A percentile compares a stretch with the other conserved stretches of the same genome.
These are phyloP conservation scores for Pythium aristosporum DNA, from an alignment of 352 stramenopile genomes.

Conservation along the genomic window DNA sequence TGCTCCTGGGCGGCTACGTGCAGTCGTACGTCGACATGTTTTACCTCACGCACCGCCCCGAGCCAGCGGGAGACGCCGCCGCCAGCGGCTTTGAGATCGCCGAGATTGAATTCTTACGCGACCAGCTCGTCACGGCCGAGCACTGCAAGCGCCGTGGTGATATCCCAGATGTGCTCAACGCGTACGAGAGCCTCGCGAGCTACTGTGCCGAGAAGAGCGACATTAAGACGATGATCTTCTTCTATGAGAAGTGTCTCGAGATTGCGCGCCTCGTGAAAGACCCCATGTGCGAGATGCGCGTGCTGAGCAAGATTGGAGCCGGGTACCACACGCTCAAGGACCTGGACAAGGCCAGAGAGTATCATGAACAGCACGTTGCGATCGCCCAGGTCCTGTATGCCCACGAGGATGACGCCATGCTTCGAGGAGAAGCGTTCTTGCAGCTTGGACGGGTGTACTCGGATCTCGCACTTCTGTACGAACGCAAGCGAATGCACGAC, in stretches of 20 bases:
- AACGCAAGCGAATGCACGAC: conserved; percentile 38
- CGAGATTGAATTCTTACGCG: conserved; percentile 87
- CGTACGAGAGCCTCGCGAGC: conserved; percentile 79
- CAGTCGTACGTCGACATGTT: conserved; percentile 95
- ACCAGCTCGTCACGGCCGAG: conserved; percentile 87
- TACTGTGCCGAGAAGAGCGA: conserved; percentile 81
- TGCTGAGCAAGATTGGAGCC: conserved; percentile 80
- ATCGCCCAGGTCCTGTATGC: conserved; percentile 75
- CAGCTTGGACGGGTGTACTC: conserved; percentile 82
- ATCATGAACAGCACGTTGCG: conserved; percentile 78
- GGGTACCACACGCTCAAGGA: conserved; percentile 80
- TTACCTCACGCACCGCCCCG: conserved; percentile 86
- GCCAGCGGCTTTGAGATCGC: conserved; percentile 27
- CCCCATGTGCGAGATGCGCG: conserved; percentile 80
- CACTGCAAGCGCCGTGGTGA: conserved; percentile 87
- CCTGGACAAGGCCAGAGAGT: conserved; percentile 65
- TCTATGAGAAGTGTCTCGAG: conserved; percentile 93
- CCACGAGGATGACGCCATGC: conserved; percentile 56
- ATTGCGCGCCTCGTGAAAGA: conserved; percentile 88
- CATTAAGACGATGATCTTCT: conserved; percentile 90
- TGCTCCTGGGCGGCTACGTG: conserved; percentile 89
- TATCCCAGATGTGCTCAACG: conserved; percentile 77
- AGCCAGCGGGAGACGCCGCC: conserved; percentile 3
- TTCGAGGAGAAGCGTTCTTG: conserved; percentile 50
- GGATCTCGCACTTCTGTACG: conserved; percentile 49